Base-by-base conservation (phyloP, 129 eudicot genomes). In the Helichrysum umbraculigerum region DNA sequence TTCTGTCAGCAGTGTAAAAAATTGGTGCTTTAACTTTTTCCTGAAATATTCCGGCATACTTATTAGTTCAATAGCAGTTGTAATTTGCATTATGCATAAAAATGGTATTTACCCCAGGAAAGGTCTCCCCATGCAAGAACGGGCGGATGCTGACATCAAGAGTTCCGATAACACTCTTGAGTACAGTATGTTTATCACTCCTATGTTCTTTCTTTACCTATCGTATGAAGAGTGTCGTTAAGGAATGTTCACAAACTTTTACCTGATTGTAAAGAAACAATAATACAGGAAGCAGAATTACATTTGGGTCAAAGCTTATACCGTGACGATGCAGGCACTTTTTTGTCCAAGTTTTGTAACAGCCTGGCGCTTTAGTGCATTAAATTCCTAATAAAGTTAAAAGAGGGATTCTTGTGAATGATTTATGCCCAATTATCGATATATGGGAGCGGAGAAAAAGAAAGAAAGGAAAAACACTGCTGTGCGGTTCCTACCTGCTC, bases 131-230 rank as follows among this genome's bases (percentile, higher is more conserved):
- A 1, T 85, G 90, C 79, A 89, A 76, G 80, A 92, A 83, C 66
- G 85, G 78, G 34, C 94, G 80, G 50, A 88, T 88, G 87, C 86
- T 90, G 75, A 92, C 82, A 82, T 92, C 98, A 44, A 92, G 86
- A 58, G 98, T 92, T 77, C 96, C 98, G 17, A 88, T 89, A 21
- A 92, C 85, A 82, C 91, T 90, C 88, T 92, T 88, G 37, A 89
- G 76, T 32, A 83, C 82, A 0, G 91, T 80, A 68, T 76, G 82
- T 73, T 71, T 82, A 35, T 85, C 81, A 82, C 75, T 76, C 70
- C 71, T 66, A 9, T 73, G 70, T 85, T 86, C 88, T 74, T 88
- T 86, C 83, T 82, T 90, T 52, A 92, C 88, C 98, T 90, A 78
- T 3, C 59, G 39, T 42, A 9, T 3, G 33, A 58, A 59, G 47